Conservation (phyloP, 169 alveolate genomes). For the Plasmodium gonderi region DNA sequence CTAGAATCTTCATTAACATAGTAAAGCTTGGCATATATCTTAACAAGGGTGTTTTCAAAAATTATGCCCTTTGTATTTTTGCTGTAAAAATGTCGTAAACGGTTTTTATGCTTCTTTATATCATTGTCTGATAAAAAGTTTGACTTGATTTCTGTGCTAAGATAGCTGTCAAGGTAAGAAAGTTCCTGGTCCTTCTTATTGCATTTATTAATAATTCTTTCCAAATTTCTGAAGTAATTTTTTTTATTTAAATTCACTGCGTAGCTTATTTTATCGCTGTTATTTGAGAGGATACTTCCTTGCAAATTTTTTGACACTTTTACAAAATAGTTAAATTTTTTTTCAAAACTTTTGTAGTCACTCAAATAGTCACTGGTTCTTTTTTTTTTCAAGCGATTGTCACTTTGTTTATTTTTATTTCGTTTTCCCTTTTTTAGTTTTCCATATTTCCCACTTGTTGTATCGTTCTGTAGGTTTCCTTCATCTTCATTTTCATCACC, state of each 20-base stretch:
- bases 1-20: background rate
- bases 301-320: constrained; percentile 25
- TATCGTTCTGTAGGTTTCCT: no score
- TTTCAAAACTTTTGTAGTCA: constrained; percentile 60
- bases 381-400: constrained; percentile 11
- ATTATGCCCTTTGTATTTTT: constrained; percentile 45
- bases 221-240: constrained; percentile 39
- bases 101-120: constrained; percentile 37
- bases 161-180: constrained; percentile 26
- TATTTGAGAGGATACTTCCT: constrained; percentile 40
- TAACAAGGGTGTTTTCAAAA: constrained; percentile 52
- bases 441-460: no score
- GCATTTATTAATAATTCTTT: constrained; percentile 44
- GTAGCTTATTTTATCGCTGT: constrained; percentile 32
- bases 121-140: constrained; percentile 38
- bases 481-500: background rate
- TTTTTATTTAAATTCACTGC: constrained; percentile 16
- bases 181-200: constrained; percentile 39
- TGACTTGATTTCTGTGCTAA: constrained; percentile 19
- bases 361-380: constrained; percentile 28
- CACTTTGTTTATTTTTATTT: background rate
- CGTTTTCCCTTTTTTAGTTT: background rate
- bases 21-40: constrained; percentile 46
- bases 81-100: constrained; percentile 22
- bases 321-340: constrained; percentile 62